Evolutionary conservation across 2,329 filamentous ascomycete genomes (phyloP), one percentile per base, ranked within the genome.

Genomic region (Fusarium sp.): DNA sequence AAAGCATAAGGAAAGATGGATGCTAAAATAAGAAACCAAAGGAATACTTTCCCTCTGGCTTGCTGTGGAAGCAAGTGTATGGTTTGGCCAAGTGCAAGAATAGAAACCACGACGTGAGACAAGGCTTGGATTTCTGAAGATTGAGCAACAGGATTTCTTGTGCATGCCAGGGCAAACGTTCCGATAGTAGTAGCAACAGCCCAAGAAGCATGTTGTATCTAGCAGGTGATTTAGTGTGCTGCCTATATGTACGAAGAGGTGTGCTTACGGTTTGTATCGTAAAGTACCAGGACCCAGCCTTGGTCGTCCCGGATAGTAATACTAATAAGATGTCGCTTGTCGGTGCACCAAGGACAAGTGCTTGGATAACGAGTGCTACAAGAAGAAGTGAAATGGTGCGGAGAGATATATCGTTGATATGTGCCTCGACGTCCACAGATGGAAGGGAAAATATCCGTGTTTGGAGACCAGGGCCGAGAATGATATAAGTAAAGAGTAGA

Each of bases 221-320:
- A 19, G 0, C 21, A 7, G 9, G 1, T 8, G 4, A 4, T 36
- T 47, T 25, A 62, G 21, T 1, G 3, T 5, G 1, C 1, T 7
- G 1, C 3, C 0, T n/a, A 0, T 4, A 2, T 9, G 1, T 0
- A 0, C 2, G 2, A 7, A 4, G 4, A 21, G 7, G 6, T 5
- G 5, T 1, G 63, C 73, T 6, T 62, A 79, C 76, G 8, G 69
- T 59, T 38, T 70, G 68, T 4, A 73, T 69, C 0, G 62, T 65
- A 25, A 73, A 78, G 49, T 70, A 75, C 76, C 77, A 80, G 3
- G 70, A 64, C 0, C 67, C 52, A 0, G 72, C 71, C 19, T 78
- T 79, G 0, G 61, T 41, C 0, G 70, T 19, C 0, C 71, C 75
- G 2, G 75, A 35, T 0, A 60, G 13, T 1, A 76, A 7, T 0